Percentiles rank a stretch among this genome's conserved stretches.
These are phyloP conservation scores for Exophiala phaeomuriformis DNA, from an alignment of 2,329 filamentous ascomycete species.

Conservation along the genomic window DNA sequence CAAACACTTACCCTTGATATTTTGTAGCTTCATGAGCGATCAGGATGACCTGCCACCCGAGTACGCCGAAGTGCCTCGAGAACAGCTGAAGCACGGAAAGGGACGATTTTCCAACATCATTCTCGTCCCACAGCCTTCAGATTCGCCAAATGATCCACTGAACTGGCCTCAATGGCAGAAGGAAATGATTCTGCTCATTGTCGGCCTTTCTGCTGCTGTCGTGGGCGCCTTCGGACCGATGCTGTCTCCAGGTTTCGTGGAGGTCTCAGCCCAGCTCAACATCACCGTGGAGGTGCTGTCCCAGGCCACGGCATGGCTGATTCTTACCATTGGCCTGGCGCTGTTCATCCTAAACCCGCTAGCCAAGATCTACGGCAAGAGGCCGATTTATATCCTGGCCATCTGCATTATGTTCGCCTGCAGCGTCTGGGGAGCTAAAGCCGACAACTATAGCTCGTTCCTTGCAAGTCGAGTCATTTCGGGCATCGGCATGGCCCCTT, in stretches of 20 bases:
- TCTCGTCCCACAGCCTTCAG: slow-evolving; percentile 27
- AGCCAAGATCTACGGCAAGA: slow-evolving; percentile 38
- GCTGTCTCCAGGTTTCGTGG: slow-evolving; percentile 45
- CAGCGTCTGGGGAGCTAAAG: slow-evolving; percentile 33
- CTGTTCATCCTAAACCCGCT: slow-evolving; percentile 36
- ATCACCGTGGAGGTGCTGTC: slow-evolving; percentile 23
- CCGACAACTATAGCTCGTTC: slow-evolving; percentile 34
- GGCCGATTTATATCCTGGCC: slow-evolving; percentile 38
- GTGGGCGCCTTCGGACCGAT: slow-evolving; percentile 48
- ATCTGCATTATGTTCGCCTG: slow-evolving; percentile 33
- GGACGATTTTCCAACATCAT: slow-evolving; percentile 26
- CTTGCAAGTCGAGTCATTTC: slow-evolving; percentile 39
- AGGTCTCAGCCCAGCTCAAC: slow-evolving; percentile 33
- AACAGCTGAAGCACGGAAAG: slow-evolving; percentile 29
- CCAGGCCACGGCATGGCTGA: slow-evolving; percentile 17
- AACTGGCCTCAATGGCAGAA: slow-evolving; percentile 39
- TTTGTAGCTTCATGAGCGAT: slow-evolving; percentile 26
- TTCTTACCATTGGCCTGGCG: slow-evolving; percentile 31
- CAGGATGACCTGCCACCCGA: slow-evolving; percentile 41
- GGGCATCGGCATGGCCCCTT: slow-evolving; percentile 38
- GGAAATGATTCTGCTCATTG: slow-evolving; percentile 42
- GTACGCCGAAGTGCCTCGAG: slow-evolving; percentile 34
- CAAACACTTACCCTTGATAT: background rate
- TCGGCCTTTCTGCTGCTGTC: slow-evolving; percentile 42
- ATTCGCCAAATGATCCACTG: slow-evolving; percentile 30